Evolutionary conservation across 1,284 basidiomycete genomes (phyloP).

Genomic region (Ceratobasidium theobromae): DNA sequence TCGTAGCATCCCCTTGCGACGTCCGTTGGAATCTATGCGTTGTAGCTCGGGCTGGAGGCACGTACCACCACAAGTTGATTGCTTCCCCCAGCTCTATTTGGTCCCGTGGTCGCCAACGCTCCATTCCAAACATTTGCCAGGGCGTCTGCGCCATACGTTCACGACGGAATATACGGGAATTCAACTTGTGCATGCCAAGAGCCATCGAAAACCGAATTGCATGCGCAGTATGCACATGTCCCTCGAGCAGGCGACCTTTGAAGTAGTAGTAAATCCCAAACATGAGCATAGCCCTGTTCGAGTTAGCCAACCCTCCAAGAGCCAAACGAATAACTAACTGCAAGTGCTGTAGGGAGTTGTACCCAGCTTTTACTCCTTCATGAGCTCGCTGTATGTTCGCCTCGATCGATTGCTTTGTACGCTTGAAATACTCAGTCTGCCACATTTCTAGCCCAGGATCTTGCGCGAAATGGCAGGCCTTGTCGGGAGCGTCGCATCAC

Average conservation of each 20-base stretch:
- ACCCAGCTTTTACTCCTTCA: neutral
- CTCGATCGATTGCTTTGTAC: slow-evolving; percentile 2
- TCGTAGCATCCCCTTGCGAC: neutral
- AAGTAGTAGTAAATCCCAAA: slow-evolving; percentile 58
- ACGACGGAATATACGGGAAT: slow-evolving; percentile 1
- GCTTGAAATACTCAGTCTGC: neutral
- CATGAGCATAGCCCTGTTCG: slow-evolving; percentile 6
- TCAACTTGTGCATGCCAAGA: neutral
- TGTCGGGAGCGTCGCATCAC: neutral
- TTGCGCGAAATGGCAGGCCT: slow-evolving; percentile 10
- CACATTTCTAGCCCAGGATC: neutral
- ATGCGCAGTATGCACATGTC: slow-evolving; percentile 67
- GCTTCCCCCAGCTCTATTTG: slow-evolving; percentile 14
- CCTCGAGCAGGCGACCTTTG: slow-evolving; percentile 69
- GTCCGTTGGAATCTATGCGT: neutral
- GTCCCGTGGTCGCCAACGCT: slow-evolving; percentile 10
- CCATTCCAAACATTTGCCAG: neutral
- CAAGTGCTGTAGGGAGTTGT: slow-evolving; percentile 5
- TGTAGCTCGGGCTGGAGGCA: neutral
- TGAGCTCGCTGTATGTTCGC: neutral
- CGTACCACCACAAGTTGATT: slow-evolving; percentile 28
- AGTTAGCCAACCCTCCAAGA: neutral
- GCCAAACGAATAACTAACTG: neutral
- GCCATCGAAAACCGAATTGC: slow-evolving; percentile 39
- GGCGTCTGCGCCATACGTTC: neutral